Evolutionary conservation across 129 eudicot species (phyloP).

Genomic region (Flaveria bidentis): DNA sequence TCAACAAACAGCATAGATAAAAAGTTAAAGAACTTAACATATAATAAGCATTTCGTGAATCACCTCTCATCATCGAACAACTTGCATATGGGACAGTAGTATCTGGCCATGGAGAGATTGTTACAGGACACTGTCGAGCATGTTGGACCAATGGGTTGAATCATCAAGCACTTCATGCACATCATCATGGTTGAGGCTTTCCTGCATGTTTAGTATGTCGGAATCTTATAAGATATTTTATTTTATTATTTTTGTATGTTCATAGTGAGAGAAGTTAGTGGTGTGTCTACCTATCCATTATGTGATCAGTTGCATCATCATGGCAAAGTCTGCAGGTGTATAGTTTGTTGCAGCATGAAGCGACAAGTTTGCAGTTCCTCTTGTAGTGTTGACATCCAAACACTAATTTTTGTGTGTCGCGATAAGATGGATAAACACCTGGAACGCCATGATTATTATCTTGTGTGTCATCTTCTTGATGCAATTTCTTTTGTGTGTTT

Average conservation of each 20-base stretch:
- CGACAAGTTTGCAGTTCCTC: constrained; percentile 83
- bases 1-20: constrained; percentile 10
- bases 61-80: constrained; percentile 90
- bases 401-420: constrained; percentile 49
- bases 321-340: constrained; percentile 85
- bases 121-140: constrained; percentile 69
- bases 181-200: constrained; percentile 86
- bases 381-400: constrained; percentile 94
- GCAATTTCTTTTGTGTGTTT: constrained; percentile 50
- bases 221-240: constrained; percentile 2
- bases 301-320: constrained; percentile 77
- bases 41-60: constrained; percentile 20
- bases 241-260: background rate
- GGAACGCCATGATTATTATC: constrained; percentile 45
- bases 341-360: constrained; percentile 82
- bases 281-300: constrained; percentile 70
- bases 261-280: constrained; percentile 5
- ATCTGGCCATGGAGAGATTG: constrained; percentile 78
- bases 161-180: constrained; percentile 91
- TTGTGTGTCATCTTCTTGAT: constrained; percentile 34
- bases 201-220: constrained; percentile 45
- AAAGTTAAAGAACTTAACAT: background rate
- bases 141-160: constrained; percentile 70
- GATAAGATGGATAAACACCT: constrained; percentile 73
- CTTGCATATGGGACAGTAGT: constrained; percentile 85